A percentile compares a stretch with the other conserved stretches of the same genome.
These are phyloP conservation scores for Metahyphopichia silvanorum DNA, from an alignment of 805 yeast genomes.

Conservation along the genomic window DNA sequence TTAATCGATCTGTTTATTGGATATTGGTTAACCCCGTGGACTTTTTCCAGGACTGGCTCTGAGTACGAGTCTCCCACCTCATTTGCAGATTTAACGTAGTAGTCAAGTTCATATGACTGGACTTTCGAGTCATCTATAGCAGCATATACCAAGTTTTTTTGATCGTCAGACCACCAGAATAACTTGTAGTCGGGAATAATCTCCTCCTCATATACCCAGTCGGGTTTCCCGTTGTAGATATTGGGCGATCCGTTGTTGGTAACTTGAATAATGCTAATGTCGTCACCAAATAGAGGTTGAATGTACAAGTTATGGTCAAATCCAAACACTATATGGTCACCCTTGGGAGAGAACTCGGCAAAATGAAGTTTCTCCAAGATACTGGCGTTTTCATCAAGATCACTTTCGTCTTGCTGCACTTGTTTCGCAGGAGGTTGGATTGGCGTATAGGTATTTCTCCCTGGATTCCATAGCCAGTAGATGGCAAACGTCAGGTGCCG, in stretches of 20 bases:
- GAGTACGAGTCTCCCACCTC: constrained; percentile 11
- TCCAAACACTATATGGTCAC: constrained; percentile 55
- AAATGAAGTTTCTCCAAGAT: constrained; percentile 37
- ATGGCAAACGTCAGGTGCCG: constrained; percentile 34
- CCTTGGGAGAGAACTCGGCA: constrained; percentile 62
- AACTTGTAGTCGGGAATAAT: constrained; percentile 55
- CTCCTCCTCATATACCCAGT: constrained; percentile 86
- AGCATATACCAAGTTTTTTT: constrained; percentile 50
- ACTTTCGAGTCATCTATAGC: constrained; percentile 60
- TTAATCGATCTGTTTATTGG: constrained; percentile 46
- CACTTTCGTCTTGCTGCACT: constrained; percentile 3
- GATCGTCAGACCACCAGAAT: constrained; percentile 76
- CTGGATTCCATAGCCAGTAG: constrained; percentile 35
- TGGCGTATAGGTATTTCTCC: constrained; percentile 24
- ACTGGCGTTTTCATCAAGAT: constrained; percentile 5
- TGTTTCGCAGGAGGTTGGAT: constrained; percentile 24
- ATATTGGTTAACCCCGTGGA: constrained; percentile 33
- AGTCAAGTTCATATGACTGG: constrained; percentile 47
- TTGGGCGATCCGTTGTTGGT: constrained; percentile 51
- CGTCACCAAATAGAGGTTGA: constrained; percentile 26
- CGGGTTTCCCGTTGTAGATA: constrained; percentile 67
- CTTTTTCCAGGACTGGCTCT: constrained; percentile 6
- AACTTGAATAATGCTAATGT: constrained; percentile 24
- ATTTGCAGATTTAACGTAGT: constrained; percentile 36
- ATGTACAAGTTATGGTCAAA: constrained; percentile 53